Evolutionary conservation across 2,329 filamentous ascomycete genomes (phyloP), one percentile per base, ranked within the genome.

Genomic region (Fusarium sp.): DNA sequence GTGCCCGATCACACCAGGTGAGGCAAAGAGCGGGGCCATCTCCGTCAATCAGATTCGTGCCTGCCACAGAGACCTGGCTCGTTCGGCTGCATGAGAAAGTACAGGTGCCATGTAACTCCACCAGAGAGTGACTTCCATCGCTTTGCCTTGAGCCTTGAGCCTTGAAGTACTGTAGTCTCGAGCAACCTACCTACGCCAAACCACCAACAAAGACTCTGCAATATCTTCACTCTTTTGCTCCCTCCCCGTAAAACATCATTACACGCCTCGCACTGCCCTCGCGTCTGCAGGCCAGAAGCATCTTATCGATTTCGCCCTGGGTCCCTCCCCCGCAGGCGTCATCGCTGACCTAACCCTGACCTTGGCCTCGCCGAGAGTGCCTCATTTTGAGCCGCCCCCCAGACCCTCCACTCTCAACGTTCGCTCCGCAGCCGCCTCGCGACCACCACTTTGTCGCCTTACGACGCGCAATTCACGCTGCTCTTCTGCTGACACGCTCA

Each of bases 291-390:
- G 41, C 64, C 64, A 59, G 58, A 54, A 72, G 64, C 68, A 68
- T 67, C 67, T 71, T 71, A 71, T 71, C 67, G 60, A 69, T 48
- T 65, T 65, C 64, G 56, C 70, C 67, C 68, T 59, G 65, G 68
- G 73, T 65, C 65, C 69, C 69, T 71, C 74, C 69, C 79, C 78
- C 78, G 78, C 80, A 80, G 80, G 76, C 81, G 81, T 83, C 80
- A 82, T 82, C 78, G 80, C 81, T 83, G 82, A 83, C 82, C 81
- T 82, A 82, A 82, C 80, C 81, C 80, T 80, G 77, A 79, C 66
- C 75, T 75, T 80, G 75, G 75, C 77, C 77, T 74, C 66, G 75
- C 75, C 69, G 74, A 80, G 80, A 78, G 81, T 82, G 78, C 80
- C 81, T 82, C 80, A 81, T 78, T 82, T 82, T 80, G 80, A 82